These are phyloP conservation scores for Quercus mongolica DNA, from an alignment of 306 rosid species.

Conservation along the genomic window DNA sequence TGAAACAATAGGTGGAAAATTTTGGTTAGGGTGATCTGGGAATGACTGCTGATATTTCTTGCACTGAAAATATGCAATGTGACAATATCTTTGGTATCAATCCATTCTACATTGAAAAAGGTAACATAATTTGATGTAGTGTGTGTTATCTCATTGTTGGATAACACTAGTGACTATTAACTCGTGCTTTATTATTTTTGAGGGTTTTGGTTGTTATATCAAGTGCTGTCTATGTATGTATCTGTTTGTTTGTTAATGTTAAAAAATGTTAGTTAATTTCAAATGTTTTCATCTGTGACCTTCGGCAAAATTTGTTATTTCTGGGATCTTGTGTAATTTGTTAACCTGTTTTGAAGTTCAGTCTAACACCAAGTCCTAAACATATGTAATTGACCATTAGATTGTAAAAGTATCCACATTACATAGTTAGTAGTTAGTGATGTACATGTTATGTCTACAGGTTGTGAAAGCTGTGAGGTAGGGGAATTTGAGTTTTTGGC, in stretches of 20 bases:
- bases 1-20: conserved; percentile 45
- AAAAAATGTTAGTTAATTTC: not conserved
- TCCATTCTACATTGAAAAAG: conserved; percentile 80
- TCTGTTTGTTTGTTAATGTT: not conserved
- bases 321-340: too few species aligned
- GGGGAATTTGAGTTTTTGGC: conserved; percentile 70
- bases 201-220: not conserved
- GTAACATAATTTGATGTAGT: conserved; percentile 28
- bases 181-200: not conserved
- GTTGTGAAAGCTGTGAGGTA: conserved; percentile 39
- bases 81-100: conserved; percentile 58
- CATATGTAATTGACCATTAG: not conserved
- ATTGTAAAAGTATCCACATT: not conserved
- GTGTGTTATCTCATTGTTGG: not conserved
- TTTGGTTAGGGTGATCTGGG: conserved; percentile 66
- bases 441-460: conserved; percentile 30
- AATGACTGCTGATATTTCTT: conserved; percentile 20
- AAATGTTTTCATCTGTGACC: not conserved
- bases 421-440: not conserved
- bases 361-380: not conserved
- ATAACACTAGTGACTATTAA: not conserved
- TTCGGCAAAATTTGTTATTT: not conserved
- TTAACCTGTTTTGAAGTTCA: not conserved
- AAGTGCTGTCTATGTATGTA: not conserved
- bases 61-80: conserved; percentile 28